These are phyloP conservation scores for Cladobotryum mycophilum DNA, from an alignment of 2,329 filamentous ascomycete species.

Conservation along the genomic window DNA sequence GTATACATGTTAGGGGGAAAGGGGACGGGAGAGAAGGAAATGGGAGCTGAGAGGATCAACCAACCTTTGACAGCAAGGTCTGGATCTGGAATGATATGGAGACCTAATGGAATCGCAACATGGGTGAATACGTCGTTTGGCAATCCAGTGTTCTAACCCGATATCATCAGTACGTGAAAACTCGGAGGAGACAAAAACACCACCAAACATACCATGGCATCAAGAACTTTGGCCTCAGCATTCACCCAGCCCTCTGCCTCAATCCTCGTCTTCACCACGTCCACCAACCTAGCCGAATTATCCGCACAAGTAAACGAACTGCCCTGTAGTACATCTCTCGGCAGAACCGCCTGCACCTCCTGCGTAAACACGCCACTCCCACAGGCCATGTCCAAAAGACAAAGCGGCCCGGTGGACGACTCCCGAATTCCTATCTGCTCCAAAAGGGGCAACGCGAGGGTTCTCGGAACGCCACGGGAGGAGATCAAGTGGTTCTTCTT, in stretches of 20 bases:
- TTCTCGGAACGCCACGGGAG: constrained; percentile 15
- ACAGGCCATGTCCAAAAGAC: constrained; percentile 47
- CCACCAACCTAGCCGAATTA: constrained; percentile 36
- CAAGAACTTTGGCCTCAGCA: constrained; percentile 34
- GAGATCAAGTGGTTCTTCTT: constrained; percentile 6
- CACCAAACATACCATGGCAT: constrained; percentile 37
- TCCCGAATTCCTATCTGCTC: constrained; percentile 20
- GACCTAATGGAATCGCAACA: constrained; percentile 40
- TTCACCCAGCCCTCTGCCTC: constrained; percentile 40
- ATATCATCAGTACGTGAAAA: no score
- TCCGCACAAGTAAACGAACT: constrained; percentile 48
- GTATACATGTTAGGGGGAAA: no score
- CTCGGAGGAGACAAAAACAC: neutral
- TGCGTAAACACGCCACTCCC: constrained; percentile 45
- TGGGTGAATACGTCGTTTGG: constrained; percentile 35
- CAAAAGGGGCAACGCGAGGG: constrained; percentile 17
- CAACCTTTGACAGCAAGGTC: constrained; percentile 25
- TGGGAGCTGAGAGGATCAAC: neutral
- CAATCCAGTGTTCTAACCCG: constrained; percentile 33
- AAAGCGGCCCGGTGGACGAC: constrained; percentile 23
- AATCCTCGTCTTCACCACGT: constrained; percentile 32
- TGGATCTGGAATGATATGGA: constrained; percentile 40
- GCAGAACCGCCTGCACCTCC: constrained; percentile 35
- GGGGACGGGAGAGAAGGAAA: neutral
- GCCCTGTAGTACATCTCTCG: constrained; percentile 29